Evolutionary conservation across 2,329 filamentous ascomycete genomes (phyloP).

Genomic region (Exutisphaerella laricina): DNA sequence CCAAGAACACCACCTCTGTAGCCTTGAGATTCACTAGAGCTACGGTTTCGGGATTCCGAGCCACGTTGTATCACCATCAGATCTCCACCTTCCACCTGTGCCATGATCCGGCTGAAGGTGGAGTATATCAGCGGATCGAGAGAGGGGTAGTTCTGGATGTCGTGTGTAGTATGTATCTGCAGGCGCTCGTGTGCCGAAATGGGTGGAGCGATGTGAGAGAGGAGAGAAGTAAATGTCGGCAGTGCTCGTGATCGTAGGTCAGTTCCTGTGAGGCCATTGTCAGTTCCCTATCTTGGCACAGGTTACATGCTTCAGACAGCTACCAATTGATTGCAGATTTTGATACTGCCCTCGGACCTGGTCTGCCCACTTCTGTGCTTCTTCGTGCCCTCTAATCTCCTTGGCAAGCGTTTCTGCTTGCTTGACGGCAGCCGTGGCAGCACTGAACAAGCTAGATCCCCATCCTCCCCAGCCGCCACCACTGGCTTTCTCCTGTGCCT

Average conservation of each 20-base stretch:
- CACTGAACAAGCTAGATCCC: slow-evolving; percentile 83
- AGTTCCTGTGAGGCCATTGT: slow-evolving; percentile 74
- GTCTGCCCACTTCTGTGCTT: slow-evolving; percentile 92
- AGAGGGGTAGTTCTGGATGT: slow-evolving; percentile 88
- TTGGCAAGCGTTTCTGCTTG: slow-evolving; percentile 89
- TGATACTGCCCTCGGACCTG: slow-evolving; percentile 77
- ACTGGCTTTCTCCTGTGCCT: slow-evolving; percentile 43
- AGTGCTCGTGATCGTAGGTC: slow-evolving; percentile 81
- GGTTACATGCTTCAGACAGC: slow-evolving; percentile 25
- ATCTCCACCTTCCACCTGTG: slow-evolving; percentile 97
- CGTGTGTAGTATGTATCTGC: slow-evolving; percentile 95
- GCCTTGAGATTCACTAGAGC: slow-evolving; percentile 51
- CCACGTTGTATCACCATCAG: slow-evolving; percentile 91
- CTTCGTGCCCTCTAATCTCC: slow-evolving; percentile 92
- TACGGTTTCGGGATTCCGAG: slow-evolving; percentile 66
- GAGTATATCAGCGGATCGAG: slow-evolving; percentile 87
- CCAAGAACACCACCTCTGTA: slow-evolving; percentile 44
- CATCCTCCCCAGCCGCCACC: slow-evolving; percentile 60
- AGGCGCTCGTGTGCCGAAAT: slow-evolving; percentile 96
- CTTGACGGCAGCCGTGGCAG: slow-evolving; percentile 78
- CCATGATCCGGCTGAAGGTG: slow-evolving; percentile 93
- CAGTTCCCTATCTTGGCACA: too few relatives aligned
- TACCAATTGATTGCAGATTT: slow-evolving; percentile 69
- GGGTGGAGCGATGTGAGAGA: slow-evolving; percentile 91
- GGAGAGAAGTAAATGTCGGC: slow-evolving; percentile 88